Evolutionary conservation across 164 flowering plant species (phyloP).

Genomic region (Dillenia turbinata): DNA sequence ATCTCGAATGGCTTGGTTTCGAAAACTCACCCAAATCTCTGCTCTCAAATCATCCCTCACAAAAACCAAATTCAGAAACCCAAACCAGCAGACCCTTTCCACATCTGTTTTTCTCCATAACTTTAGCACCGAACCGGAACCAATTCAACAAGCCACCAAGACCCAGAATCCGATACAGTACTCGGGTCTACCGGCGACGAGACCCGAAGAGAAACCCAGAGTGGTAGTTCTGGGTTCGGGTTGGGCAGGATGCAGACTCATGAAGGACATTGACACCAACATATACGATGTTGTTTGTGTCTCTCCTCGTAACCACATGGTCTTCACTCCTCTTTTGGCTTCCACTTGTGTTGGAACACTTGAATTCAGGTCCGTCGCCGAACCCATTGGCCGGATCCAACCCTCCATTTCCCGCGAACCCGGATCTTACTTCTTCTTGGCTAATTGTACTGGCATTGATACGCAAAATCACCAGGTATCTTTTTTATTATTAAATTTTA

Average conservation of each 20-base stretch:
- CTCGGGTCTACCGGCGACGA: constrained; percentile 65
- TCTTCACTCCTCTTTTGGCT: constrained; percentile 89
- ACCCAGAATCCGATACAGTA: not conserved
- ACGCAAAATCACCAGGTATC: constrained; percentile 52
- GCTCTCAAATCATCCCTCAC: constrained; percentile 9
- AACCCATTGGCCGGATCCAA: constrained; percentile 88
- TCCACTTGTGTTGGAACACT: constrained; percentile 98
- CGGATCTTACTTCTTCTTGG: constrained; percentile 81
- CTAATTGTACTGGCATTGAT: constrained; percentile 61
- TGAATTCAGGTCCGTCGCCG: constrained; percentile 95
- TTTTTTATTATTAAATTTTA: not conserved
- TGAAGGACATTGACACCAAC: constrained; percentile 75
- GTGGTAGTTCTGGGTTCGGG: constrained; percentile 90
- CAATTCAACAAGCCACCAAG: constrained; percentile 4
- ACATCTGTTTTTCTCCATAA: constrained; percentile 23
- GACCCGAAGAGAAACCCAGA: constrained; percentile 74
- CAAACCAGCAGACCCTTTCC: constrained; percentile 5
- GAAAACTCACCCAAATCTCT: constrained; percentile 31
- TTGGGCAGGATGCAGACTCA: constrained; percentile 91
- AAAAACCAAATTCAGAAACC: constrained; percentile 9
- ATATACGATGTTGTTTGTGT: constrained; percentile 85
- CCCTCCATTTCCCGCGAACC: constrained; percentile 79
- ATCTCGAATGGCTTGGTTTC: constrained; percentile 45
- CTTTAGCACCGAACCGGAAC: constrained; percentile 5
- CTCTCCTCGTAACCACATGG: constrained; percentile 97